Evolutionary conservation across 2,329 filamentous ascomycete genomes (phyloP).

Genomic region (Fusarium multiceps): DNA sequence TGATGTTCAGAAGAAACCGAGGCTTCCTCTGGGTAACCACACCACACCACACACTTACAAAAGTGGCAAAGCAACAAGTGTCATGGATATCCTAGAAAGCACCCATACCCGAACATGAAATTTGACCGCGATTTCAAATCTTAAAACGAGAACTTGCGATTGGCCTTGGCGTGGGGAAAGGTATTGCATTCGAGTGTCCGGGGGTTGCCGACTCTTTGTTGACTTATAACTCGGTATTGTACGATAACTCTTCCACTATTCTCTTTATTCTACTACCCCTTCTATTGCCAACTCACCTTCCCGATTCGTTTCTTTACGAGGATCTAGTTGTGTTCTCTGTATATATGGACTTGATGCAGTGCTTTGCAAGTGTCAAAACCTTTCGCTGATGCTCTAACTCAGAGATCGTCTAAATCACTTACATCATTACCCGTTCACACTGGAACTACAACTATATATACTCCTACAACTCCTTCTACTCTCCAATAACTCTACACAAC

Average conservation of each 20-base stretch:
- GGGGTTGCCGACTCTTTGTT: conserved; percentile 15
- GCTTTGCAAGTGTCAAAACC: not conserved
- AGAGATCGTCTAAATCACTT: conserved; percentile 11
- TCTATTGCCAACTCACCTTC: conserved; percentile 5
- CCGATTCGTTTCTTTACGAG: not conserved
- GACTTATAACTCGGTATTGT: conserved; percentile 5
- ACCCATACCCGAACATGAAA: conserved; percentile 11
- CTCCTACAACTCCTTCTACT: not conserved
- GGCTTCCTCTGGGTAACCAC: conserved; percentile 9
- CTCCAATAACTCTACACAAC: not conserved
- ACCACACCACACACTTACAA: conserved; percentile 13
- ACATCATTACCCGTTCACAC: conserved; percentile 17
- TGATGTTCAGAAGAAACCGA: not conserved
- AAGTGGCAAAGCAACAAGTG: conserved; percentile 35
- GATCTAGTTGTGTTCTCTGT: not conserved
- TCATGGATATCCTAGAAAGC: conserved; percentile 27
- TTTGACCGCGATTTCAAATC: conserved; percentile 13
- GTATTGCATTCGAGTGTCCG: not conserved
- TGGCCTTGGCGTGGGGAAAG: conserved; percentile 7
- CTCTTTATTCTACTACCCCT: conserved; percentile 8
- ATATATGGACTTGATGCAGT: not conserved
- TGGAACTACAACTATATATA: not conserved
- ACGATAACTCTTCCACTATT: conserved; percentile 12
- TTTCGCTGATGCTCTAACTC: not conserved
- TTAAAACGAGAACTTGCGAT: conserved; percentile 1